Base-by-base conservation (phyloP, 495 filamentous ascomycete species). In the Penicillium coprophilum region DNA sequence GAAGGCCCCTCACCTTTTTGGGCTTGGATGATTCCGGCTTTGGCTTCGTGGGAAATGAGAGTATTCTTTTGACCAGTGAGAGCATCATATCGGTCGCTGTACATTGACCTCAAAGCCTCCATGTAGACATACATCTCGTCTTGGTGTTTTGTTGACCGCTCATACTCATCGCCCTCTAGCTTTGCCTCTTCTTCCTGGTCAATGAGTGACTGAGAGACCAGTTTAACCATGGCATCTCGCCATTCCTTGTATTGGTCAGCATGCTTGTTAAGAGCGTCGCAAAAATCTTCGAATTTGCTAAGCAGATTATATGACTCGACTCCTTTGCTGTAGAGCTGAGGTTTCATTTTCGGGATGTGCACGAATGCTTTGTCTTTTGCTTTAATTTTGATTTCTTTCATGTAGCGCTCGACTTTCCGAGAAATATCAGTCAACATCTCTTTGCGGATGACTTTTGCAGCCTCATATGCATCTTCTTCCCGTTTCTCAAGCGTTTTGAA, bases 151-250 rank as follows among this genome's bases (percentile, higher is more conserved):
- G 89, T 93, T 3, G 92, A 94, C 15, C 87, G 82, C 57, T 91
- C 89, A 58, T 94, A 95, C 67, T 97, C 93, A 21, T 96, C 84
- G 32, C 94, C 93, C 38, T 91, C 89, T 1, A 85, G 80, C 72
- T 94, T 89, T 32, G 66, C 65, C 8, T 79, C 74, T 13, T 80
- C 81, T 47, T 95, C 91, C 61, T 92, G 83, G 60, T 97, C 94
- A 21, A 98, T 87, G 7, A 98, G 77, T 0, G 89, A 82, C 43
- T 85, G 77, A 1, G 85, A 71, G 2, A 97, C 78, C 19, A 93
- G 79, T 46, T 87, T 75, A 31, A 88, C 78, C 57, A 91, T 82
- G 21, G 82, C 74, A 24, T 86, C 78, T 28, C 92, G 80, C 89
- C 88, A 96, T 54, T 87, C 75, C 15, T 86, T 79, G 24, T 96